Evolutionary conservation across 2,329 filamentous ascomycete genomes (phyloP), one percentile per base, ranked within the genome.

Genomic region (Penicillium aurantiogriseum): DNA sequence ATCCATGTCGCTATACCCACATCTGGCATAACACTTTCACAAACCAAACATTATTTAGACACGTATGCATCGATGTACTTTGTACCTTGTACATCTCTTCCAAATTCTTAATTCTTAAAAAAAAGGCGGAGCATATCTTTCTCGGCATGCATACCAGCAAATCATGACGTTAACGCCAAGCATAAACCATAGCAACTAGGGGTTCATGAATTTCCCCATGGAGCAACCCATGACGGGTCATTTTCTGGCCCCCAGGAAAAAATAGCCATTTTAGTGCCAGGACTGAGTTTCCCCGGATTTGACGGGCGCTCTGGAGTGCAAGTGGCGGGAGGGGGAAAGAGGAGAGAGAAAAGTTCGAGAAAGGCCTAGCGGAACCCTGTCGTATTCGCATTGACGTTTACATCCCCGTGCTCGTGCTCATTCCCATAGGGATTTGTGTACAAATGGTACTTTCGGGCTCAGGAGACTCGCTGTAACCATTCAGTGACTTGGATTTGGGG

Each of bases 391-490:
- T 54, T 27, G 15, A 38, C 23, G 1, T 31, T 44, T n/a, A 2
- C 39, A 15, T 36, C 3, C n/a, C 39, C 19, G 19, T 47, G 7
- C 19, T 36, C 17, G 23, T 29, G 19, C 13, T 15, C 23, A 11
- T 46, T 42, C 21, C 29, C 25, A 13, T 13, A 35, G 8, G 10
- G 17, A 21, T n/a, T n/a, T 15, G 15, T 27, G 31, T 27, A 21
- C 5, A 19, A 10, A 23, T 15, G 38, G 23, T 44, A 19, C 13
- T 27, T 27, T 33, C 3, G 10, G 51, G 88, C 87, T 90, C 87
- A 75, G 85, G 83, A 74, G 88, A 87, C 60, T 78, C 83, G 75
- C 82, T 83, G 80, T 88, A 92, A 75, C 90, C 90, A 82, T 85
- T 88, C 74, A 83, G 86, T 76, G 90, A 93, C 66, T 77, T 82